These are phyloP conservation scores for Ophiosphaerella narmari DNA, from an alignment of 2,329 filamentous ascomycete species.

Conservation along the genomic window DNA sequence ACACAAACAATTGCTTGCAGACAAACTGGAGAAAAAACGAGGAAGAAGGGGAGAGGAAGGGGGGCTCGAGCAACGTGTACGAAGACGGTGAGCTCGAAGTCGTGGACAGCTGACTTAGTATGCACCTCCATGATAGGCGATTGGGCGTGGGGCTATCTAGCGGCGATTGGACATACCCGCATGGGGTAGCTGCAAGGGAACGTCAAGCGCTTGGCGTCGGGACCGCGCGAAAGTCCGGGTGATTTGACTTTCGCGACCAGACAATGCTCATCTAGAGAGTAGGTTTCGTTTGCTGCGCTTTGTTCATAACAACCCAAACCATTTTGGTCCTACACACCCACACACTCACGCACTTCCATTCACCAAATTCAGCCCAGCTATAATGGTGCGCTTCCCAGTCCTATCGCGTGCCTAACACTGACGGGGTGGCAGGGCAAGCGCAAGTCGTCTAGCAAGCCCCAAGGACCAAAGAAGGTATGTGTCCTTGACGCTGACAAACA, in stretches of 20 bases:
- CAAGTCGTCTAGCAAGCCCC: slow-evolving; percentile 81
- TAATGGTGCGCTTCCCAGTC: slow-evolving; percentile 25
- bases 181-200: slow-evolving; percentile 33
- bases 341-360: background rate
- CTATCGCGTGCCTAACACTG: slow-evolving; percentile 25
- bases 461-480: slow-evolving; percentile 78
- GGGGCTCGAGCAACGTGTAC: slow-evolving; percentile 16
- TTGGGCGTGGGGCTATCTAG: slow-evolving; percentile 36
- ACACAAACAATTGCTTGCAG: background rate
- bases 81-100: slow-evolving; percentile 17
- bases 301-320: background rate
- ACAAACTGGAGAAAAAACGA: slow-evolving; percentile 8
- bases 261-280: background rate
- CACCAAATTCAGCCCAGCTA: background rate
- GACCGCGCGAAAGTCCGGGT: slow-evolving; percentile 14
- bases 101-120: slow-evolving; percentile 23
- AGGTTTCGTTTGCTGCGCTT: background rate
- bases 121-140: slow-evolving; percentile 26
- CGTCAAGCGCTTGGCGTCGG: slow-evolving; percentile 27
- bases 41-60: slow-evolving; percentile 11
- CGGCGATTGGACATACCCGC: slow-evolving; percentile 11
- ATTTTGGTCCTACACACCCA: background rate
- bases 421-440: slow-evolving; percentile 72
- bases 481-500: background rate
- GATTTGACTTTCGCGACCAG: slow-evolving; percentile 13